These are phyloP conservation scores for Solanum habrochaites DNA, from an alignment of 257 asterid species.

Conservation along the genomic window DNA sequence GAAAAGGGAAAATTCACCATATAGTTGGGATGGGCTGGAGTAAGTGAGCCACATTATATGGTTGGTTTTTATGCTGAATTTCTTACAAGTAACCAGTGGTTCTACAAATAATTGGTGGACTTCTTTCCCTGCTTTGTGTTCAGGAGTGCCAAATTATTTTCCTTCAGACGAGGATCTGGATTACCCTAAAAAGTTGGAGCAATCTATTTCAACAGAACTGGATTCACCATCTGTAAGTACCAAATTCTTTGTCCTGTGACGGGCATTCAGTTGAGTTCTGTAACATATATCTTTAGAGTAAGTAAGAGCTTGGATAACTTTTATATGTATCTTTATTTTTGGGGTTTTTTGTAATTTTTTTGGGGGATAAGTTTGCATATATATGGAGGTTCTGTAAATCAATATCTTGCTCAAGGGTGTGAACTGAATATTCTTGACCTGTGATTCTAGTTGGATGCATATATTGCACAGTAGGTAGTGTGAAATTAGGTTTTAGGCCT, in stretches of 20 bases:
- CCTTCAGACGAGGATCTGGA: slow-evolving; percentile 80
- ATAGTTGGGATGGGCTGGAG: not conserved
- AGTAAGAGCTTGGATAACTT: not conserved
- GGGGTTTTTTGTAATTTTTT: not conserved
- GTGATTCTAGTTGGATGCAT: not conserved
- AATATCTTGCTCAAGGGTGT: not conserved
- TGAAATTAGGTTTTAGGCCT: too few species aligned
- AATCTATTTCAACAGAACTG: slow-evolving; percentile 29
- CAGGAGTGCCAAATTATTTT: slow-evolving; percentile 97
- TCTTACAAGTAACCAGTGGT: not conserved
- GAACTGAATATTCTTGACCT: not conserved
- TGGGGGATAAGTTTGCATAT: not conserved
- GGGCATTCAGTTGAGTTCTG: not conserved
- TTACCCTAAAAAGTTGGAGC: slow-evolving; percentile 89
- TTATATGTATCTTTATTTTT: not conserved
- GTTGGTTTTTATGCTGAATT: not conserved
- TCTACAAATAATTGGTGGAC: not conserved
- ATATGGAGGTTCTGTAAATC: not conserved
- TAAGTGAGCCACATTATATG: not conserved
- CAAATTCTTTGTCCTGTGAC: not conserved
- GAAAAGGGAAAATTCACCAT: not conserved
- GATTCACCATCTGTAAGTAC: slow-evolving; percentile 59
- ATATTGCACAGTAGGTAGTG: not conserved
- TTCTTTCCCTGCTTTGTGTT: not conserved
- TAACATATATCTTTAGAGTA: not conserved